A percentile compares a stretch with the other conserved stretches of the same genome.
Conservation (phyloP, 306 rosid genomes). For the Albizia julibrissin region DNA sequence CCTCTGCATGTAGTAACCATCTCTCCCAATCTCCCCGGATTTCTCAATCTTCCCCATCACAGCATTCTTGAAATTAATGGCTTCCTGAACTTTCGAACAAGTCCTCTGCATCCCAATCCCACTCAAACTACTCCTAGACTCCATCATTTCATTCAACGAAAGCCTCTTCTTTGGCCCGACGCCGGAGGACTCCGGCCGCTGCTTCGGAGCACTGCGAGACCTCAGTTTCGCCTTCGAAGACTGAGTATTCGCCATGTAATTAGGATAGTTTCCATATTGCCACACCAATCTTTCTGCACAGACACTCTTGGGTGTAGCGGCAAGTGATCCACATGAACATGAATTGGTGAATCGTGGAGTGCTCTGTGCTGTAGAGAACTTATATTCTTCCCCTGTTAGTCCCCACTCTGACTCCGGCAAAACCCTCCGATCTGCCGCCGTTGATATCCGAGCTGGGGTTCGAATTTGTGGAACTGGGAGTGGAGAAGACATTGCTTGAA, state of each 20-base stretch:
- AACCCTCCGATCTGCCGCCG: constrained; percentile 43
- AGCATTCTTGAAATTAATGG: constrained; percentile 81
- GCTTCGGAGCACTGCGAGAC: constrained; percentile 90
- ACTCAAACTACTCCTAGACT: constrained; percentile 73
- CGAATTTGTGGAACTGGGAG: constrained; percentile 44
- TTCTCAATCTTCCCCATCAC: constrained; percentile 76
- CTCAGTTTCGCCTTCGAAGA: constrained; percentile 88
- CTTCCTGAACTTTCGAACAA: constrained; percentile 83
- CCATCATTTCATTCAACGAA: constrained; percentile 72
- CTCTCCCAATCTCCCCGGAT: constrained; percentile 47
- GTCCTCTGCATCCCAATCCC: constrained; percentile 80
- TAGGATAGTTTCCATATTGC: constrained; percentile 55
- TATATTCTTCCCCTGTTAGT: constrained; percentile 62
- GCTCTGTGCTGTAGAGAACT: constrained; percentile 85
- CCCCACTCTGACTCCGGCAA: constrained; percentile 73
- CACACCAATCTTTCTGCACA: constrained; percentile 52
- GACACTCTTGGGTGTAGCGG: constrained; percentile 57
- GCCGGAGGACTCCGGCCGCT: constrained; percentile 61
- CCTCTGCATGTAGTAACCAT: constrained; percentile 36
- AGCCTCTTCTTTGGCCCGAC: constrained; percentile 50
- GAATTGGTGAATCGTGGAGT: constrained; percentile 76
- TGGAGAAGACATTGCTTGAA: constrained; percentile 58
- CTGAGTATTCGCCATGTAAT: constrained; percentile 80
- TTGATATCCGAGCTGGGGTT: constrained; percentile 45
- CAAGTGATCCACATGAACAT: constrained; percentile 48